Base-by-base conservation (phyloP, 306 rosid genomes). In the Prosopis cineraria region DNA sequence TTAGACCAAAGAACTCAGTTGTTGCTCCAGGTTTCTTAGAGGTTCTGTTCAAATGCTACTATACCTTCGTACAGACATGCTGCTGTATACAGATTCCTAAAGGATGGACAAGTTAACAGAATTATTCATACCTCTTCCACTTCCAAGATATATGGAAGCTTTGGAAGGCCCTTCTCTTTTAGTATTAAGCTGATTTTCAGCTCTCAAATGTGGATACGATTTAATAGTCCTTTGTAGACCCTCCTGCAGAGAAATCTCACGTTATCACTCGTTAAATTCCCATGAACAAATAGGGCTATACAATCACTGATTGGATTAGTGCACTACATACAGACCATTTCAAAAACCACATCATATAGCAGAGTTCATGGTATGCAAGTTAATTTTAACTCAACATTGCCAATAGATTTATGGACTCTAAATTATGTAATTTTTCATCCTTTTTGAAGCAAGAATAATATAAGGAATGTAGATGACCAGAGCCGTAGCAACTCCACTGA, bases 151-250 rank as follows among this genome's bases (percentile, higher is more conserved):
- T 40, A 80, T 33, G 72, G 83, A 89, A 83, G 91, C 97, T 89
- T 88, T 95, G 43, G 98, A 95, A 58, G 97, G 91, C 25, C 95
- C 93, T 83, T 85, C 90, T 82, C 95, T 87, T 89, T 80, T 84
- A 50, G 75, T 70, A 81, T 82, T 85, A 25, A 44, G 82, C 67
- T 13, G 87, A 80, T 78, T 78, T 75, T 90, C 91, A 16, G 95
- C 93, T 86, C 86, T 89, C 85, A 94, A 85, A 79, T 90, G 93
- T 79, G 93, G 82, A 70, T 85, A 94, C 70, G 98, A 89, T 55
- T 90, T 92, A 41, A 92, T 82, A 64, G 98, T 94, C 85, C 88
- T 92, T 34, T 71, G 85, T 17, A 95, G 79, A 77, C 98, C 98
- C 70, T 92, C 97, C 98, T 92, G 89, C 84, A 86, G 74, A 64